Percentiles rank a stretch among this genome's conserved stretches.
These are phyloP conservation scores for Penicillium manginii DNA, from an alignment of 495 filamentous ascomycete species.

Conservation along the genomic window DNA sequence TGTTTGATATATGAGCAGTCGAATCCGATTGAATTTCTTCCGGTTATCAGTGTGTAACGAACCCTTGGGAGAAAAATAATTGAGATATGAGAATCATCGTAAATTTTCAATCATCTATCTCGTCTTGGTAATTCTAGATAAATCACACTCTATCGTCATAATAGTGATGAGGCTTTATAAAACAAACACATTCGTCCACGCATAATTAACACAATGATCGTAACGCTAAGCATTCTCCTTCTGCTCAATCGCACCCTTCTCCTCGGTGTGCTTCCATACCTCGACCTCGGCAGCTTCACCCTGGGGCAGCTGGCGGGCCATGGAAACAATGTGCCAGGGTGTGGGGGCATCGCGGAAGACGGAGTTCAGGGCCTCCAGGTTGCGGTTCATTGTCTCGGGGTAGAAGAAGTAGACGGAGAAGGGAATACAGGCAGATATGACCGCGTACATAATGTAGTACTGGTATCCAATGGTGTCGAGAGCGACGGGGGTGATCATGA, in stretches of 20 bases:
- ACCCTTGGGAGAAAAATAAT: conserved; percentile 23
- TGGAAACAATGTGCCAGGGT: conserved; percentile 36
- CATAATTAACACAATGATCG: neutral
- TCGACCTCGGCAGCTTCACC: conserved; percentile 29
- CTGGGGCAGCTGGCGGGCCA: conserved; percentile 35
- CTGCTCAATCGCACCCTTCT: conserved; percentile 18
- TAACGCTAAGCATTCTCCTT: conserved; percentile 11
- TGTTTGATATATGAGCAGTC: too few species aligned
- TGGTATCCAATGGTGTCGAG: conserved; percentile 38
- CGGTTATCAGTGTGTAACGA: conserved; percentile 23
- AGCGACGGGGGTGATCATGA: conserved; percentile 58
- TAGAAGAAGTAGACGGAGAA: conserved; percentile 65
- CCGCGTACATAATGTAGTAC: conserved; percentile 45
- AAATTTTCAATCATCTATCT: neutral
- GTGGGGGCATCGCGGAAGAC: conserved; percentile 62
- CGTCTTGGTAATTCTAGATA: neutral
- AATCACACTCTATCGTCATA: neutral
- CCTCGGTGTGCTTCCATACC: conserved; percentile 5
- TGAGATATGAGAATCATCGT: neutral
- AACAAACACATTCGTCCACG: neutral
- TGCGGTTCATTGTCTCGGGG: conserved; percentile 68
- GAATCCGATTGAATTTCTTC: too few species aligned
- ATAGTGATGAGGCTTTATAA: neutral
- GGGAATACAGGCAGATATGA: conserved; percentile 40
- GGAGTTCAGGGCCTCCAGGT: conserved; percentile 66